Conservation (phyloP, 1,284 basidiomycete genomes). For the Pholiota adiposa region DNA sequence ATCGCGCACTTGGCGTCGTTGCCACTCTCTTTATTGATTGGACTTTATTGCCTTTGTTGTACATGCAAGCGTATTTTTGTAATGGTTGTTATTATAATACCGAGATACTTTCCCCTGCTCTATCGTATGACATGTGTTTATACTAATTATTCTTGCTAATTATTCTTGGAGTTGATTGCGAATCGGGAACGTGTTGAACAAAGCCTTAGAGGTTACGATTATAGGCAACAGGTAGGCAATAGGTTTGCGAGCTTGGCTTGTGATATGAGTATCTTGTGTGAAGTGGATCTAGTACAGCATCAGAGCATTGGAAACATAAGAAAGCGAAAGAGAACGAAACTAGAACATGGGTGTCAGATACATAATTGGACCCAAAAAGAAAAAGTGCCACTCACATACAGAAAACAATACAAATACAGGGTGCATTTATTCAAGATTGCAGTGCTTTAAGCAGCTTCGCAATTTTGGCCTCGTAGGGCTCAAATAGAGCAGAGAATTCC, state of each 20-base stretch:
- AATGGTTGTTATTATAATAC: slow-evolving; percentile 7
- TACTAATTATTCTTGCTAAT: background rate
- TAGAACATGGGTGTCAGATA: background rate
- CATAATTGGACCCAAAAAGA: background rate
- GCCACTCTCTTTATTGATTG: slow-evolving; percentile 2
- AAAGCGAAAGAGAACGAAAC: background rate
- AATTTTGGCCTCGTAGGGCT: slow-evolving; percentile 25
- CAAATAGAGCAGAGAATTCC: slow-evolving; percentile 27
- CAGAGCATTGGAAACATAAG: background rate
- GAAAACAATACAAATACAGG: background rate
- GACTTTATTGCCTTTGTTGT: slow-evolving; percentile 4
- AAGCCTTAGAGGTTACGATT: background rate
- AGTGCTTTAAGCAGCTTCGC: slow-evolving; percentile 16
- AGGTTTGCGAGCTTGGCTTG: background rate
- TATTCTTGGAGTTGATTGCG: background rate
- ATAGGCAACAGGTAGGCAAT: background rate
- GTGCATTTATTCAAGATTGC: slow-evolving; percentile 3
- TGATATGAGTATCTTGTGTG: no score
- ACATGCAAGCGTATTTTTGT: slow-evolving; percentile 3
- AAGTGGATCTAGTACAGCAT: no score
- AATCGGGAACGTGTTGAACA: background rate
- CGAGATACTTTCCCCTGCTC: slow-evolving; percentile 2
- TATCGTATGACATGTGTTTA: background rate
- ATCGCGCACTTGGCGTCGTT: slow-evolving; percentile 3
- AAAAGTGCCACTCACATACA: background rate